Conservation (phyloP, 345 rosid species). For the Aethionema arabicum region DNA sequence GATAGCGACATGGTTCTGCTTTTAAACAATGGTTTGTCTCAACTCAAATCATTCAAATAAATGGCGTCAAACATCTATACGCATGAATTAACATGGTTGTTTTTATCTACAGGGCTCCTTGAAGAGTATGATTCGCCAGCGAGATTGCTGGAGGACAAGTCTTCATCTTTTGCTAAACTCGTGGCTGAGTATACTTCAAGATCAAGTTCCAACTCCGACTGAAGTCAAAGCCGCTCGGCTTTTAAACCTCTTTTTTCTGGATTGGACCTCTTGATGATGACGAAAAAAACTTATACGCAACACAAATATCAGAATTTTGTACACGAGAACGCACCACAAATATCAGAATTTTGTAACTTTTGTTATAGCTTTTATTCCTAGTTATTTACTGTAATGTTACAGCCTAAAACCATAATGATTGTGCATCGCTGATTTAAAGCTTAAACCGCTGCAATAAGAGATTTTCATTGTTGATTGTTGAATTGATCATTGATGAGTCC, state of each 20-base stretch:
- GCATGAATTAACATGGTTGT: slow-evolving; percentile 9
- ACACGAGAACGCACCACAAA: slow-evolving; percentile 1
- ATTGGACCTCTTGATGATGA: slow-evolving; percentile 27
- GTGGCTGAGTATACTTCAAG: slow-evolving; percentile 72
- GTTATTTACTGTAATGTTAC: slow-evolving; percentile 11
- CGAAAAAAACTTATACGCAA: too few species aligned
- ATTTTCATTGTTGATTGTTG: too few species aligned
- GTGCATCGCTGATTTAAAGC: neutral
- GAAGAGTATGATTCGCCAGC: slow-evolving; percentile 67
- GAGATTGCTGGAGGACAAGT: slow-evolving; percentile 56
- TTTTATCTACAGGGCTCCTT: slow-evolving; percentile 50
- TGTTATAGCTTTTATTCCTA: too few species aligned
- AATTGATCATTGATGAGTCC: too few species aligned
- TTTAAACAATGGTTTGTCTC: slow-evolving; percentile 58
- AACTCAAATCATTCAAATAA: neutral
- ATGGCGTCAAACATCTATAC: neutral
- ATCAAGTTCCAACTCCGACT: slow-evolving; percentile 49
- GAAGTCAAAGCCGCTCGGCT: neutral
- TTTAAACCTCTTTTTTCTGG: neutral
- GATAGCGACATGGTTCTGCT: slow-evolving; percentile 84
- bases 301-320: too few species aligned
- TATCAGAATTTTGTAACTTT: slow-evolving; percentile 13
- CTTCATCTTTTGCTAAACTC: slow-evolving; percentile 72
- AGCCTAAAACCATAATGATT: neutral
- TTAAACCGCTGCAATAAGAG: neutral